Evolutionary conservation across 352 stramenopile species (phyloP), one percentile per base, ranked within the genome.

Genomic region (Pythium brassicae): DNA sequence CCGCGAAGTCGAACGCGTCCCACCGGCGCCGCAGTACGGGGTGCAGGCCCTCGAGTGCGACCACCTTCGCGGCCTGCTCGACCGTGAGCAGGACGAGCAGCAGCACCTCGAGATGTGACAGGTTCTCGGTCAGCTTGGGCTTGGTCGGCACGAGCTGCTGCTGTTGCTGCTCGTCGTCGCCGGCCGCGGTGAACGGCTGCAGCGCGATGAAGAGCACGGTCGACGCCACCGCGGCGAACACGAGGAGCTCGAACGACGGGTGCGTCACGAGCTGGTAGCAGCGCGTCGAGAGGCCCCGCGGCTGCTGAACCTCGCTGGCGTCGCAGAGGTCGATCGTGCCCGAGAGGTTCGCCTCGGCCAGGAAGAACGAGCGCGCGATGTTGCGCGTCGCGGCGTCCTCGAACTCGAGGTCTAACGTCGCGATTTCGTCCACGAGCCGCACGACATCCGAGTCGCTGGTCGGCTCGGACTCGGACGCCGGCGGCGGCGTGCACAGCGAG

Each of bases 401-500:
- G 52, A 94, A 91, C 59, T 94, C 84, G 22, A 94, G 43, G 59
- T 94, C 84, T 40, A 93, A 87, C 0, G 72, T 84, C 27, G 74
- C 57, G 23, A 82, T 40, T 8, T 20, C 52, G n/a, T 64, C 52
- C 12, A 68, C 51, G 10, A 68, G 51, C 0, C 37, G 56, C 26
- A 43, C 34, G 9, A 20, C 39, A 23, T 68, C 64, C 14, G 26
- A 62, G 17, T 62, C 55, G n/a, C 1, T 55, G 4, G 20, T 25
- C 14, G 6, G 17, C 15, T 25, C 48, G n/a, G 9, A 6, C 26
- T 44, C 22, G 9, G 9, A 42, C 19, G 34, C 2, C 23, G 29
- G 34, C 22, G 25, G 44, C 14, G 50, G 50, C 14, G 26, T 43
- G 35, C 72, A 84, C 23, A 93, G 57, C 34, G 83, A 93, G 9